A percentile compares a stretch with the other conserved stretches of the same genome.
Evolutionary conservation across 352 stramenopile genomes (phyloP).

Genomic region (Phytophthora uliginosa): DNA sequence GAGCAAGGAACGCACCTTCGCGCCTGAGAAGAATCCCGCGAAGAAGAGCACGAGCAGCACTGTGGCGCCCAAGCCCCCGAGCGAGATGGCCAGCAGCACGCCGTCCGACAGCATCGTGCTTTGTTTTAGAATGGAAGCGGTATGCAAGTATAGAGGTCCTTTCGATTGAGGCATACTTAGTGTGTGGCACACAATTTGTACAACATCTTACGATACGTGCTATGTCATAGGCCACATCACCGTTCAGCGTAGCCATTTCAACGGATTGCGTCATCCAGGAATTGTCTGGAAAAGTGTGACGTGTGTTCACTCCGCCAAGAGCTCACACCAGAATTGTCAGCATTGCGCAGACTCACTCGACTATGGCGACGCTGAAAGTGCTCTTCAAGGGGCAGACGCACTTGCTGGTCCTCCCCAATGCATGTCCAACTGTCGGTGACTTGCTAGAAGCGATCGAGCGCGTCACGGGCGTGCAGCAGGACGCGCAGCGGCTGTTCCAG

Average conservation of each 20-base stretch:
- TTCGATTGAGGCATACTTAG: not conserved
- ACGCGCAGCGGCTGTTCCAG: slow-evolving; percentile 72
- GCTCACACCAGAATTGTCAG: slow-evolving; percentile 39
- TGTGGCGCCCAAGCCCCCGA: slow-evolving; percentile 59
- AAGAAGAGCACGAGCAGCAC: slow-evolving; percentile 72
- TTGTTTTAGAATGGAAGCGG: not conserved
- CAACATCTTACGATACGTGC: no score
- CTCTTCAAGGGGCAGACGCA: slow-evolving; percentile 57
- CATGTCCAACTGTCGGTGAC: slow-evolving; percentile 40
- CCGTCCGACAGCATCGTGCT: slow-evolving; percentile 62
- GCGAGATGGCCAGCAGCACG: slow-evolving; percentile 60
- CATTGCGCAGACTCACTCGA: not conserved
- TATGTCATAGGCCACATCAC: no score
- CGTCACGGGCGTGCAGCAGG: slow-evolving; percentile 36
- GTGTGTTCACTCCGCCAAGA: not conserved
- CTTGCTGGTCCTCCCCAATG: slow-evolving; percentile 36
- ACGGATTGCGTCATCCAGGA: not conserved
- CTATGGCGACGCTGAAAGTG: slow-evolving; percentile 49
- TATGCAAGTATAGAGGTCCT: not conserved
- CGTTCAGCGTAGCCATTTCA: not conserved
- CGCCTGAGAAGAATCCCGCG: slow-evolving; percentile 65
- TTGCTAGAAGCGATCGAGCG: slow-evolving; percentile 49
- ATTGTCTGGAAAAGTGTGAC: not conserved
- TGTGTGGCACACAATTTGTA: not conserved
- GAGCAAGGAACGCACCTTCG: slow-evolving; percentile 34